Evolutionary conservation across 2,329 filamentous ascomycete genomes (phyloP).

Genomic region (Ophiostoma ips): DNA sequence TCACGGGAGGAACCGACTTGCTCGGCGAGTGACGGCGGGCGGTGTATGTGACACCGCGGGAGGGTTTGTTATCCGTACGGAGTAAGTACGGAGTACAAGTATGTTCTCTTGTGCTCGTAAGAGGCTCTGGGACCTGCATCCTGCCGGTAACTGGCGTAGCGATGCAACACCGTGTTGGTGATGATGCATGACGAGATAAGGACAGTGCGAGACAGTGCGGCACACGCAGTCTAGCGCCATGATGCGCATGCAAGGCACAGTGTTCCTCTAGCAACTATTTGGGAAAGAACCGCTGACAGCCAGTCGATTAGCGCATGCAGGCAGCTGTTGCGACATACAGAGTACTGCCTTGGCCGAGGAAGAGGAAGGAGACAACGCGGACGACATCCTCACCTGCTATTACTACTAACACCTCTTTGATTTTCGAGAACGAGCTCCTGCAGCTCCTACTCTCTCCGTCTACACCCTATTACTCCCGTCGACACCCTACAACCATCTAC

Average conservation of each 20-base stretch:
- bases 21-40: no score
- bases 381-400: not conserved
- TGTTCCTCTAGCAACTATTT: constrained; percentile 9
- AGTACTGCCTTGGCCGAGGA: not conserved
- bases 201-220: not conserved
- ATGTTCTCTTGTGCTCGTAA: no score
- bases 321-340: constrained; percentile 7
- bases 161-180: no score
- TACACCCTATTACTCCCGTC: not conserved
- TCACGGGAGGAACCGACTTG: no score
- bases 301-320: not conserved
- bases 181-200: no score
- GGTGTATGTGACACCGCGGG: no score
- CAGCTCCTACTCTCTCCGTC: not conserved
- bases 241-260: not conserved
- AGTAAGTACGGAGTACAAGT: no score
- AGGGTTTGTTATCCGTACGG: no score
- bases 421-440: not conserved
- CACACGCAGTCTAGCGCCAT: constrained; percentile 5
- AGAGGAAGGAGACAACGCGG: not conserved
- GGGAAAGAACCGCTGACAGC: not conserved
- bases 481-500: no score
- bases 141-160: no score
- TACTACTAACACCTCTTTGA: no score
- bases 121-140: no score